Base-by-base conservation (phyloP, 2,329 filamentous ascomycete species). In the Paradendryphiella salina region DNA sequence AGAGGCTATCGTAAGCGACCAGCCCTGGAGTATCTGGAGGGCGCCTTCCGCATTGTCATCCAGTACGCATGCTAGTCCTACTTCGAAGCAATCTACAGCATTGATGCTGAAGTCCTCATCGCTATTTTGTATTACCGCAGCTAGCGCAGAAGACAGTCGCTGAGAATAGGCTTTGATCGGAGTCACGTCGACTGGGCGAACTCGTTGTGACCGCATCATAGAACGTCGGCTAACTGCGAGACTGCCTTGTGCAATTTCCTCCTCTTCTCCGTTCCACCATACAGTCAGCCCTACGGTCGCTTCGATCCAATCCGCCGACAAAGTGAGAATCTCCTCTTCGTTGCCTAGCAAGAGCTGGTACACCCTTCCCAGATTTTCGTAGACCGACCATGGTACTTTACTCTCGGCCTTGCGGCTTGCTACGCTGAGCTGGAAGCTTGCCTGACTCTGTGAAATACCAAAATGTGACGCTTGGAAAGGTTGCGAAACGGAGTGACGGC, bases 221-320 rank as follows among this genome's bases (percentile, higher is more conserved):
- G 75, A 74, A 29, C 73, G 75, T 46, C 76, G 74, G 51, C 74
- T 78, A n/a, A 70, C 72, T 42, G 72, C 72, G 26, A 80, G 69
- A 57, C 73, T 78, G 43, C 72, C 75, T 31, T 72, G 66, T 1
- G 71, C 58, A 21, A 73, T 59, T 1, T 77, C 75, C 11, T 79
- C 77, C 8, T 85, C 81, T 52, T 85, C 83, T 54, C 94, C 90
- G 67, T 96, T 87, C 91, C 92, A 96, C 93, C 93, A 97, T 5
- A 88, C 86, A 26, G 92, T 86, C 41, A 97, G 77, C 1, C 87
- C 89, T 52, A 96, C 76, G 0, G 87, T 88, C 0, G 90, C 92
- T 76, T 97, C 93, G 43, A 93, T 85, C 93, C 93, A 97, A 72
- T 96, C 92, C 65, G 93, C 86, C 1, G 91, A 84, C 36, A 85